Evolutionary conservation across 2,329 filamentous ascomycete species (phyloP).

Genomic region (Alternaria solani): DNA sequence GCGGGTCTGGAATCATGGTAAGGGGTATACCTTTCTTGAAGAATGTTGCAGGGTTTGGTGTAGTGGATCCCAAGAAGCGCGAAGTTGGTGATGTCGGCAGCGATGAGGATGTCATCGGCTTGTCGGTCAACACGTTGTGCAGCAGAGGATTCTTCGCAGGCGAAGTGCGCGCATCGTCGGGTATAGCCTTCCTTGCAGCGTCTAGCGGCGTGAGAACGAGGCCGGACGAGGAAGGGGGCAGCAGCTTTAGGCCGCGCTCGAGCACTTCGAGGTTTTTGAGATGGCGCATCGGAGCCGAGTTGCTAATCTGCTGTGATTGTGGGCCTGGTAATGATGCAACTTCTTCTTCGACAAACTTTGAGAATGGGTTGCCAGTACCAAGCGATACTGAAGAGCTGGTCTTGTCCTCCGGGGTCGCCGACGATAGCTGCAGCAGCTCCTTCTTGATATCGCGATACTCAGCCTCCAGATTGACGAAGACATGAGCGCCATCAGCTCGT

Average conservation of each 20-base stretch:
- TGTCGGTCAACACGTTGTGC: constrained; percentile 94
- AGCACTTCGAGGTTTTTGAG: constrained; percentile 77
- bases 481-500: constrained; percentile 70
- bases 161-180: constrained; percentile 61
- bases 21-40: constrained; percentile 92
- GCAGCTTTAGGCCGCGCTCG: constrained; percentile 72
- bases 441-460: constrained; percentile 76
- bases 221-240: constrained; percentile 85
- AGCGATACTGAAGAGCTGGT: constrained; percentile 23
- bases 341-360: constrained; percentile 52
- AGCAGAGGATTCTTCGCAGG: constrained; percentile 84
- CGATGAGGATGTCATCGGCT: constrained; percentile 90
- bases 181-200: constrained; percentile 66
- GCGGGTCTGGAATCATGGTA: constrained; percentile 79
- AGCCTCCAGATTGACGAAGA: constrained; percentile 93
- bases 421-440: constrained; percentile 60
- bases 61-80: constrained; percentile 40
- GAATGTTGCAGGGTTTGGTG: constrained; percentile 72
- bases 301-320: constrained; percentile 22
- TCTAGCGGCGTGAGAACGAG: constrained; percentile 87
- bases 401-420: constrained; percentile 17
- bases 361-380: constrained; percentile 54
- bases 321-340: constrained; percentile 27
- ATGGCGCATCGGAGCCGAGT: constrained; percentile 54
- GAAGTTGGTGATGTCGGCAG: constrained; percentile 66